Conservation (phyloP, 2,329 filamentous ascomycete genomes). For the Aspergillus fructus region DNA sequence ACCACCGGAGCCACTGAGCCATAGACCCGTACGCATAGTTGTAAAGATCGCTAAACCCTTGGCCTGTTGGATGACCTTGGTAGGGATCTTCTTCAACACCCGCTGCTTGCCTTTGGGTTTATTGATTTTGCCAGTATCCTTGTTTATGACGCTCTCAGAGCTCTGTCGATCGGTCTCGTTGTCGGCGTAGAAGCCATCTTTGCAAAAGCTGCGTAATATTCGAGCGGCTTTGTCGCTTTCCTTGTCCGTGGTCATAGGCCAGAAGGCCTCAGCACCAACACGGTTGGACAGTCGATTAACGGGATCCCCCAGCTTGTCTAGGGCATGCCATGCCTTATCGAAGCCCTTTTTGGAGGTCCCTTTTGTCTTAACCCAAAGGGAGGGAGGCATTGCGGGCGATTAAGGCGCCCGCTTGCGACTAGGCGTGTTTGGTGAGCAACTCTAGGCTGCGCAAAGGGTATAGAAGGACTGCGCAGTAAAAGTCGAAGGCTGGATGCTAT, state of each 20-base stretch:
- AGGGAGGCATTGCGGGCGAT: slow-evolving; percentile 45
- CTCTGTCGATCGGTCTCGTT: slow-evolving; percentile 49
- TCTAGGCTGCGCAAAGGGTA: background rate
- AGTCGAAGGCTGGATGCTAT: slow-evolving; percentile 10
- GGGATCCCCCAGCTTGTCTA: slow-evolving; percentile 70
- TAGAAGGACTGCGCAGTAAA: background rate
- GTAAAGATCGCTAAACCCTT: slow-evolving; percentile 92
- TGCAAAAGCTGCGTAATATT: slow-evolving; percentile 87
- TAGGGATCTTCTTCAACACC: slow-evolving; percentile 79
- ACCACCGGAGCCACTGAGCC: slow-evolving; percentile 87
- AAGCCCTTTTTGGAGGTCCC: slow-evolving; percentile 62
- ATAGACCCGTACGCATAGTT: slow-evolving; percentile 89
- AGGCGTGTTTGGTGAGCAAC: background rate
- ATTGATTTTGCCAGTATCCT: slow-evolving; percentile 46
- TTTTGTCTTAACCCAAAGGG: slow-evolving; percentile 57
- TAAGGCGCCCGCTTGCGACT: background rate
- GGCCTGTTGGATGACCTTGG: slow-evolving; percentile 80
- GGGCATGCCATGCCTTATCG: slow-evolving; percentile 68
- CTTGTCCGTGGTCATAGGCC: slow-evolving; percentile 80
- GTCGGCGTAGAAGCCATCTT: slow-evolving; percentile 69
- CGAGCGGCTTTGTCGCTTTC: slow-evolving; percentile 90
- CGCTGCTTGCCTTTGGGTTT: slow-evolving; percentile 61
- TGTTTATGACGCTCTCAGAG: slow-evolving; percentile 25
- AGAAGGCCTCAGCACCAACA: slow-evolving; percentile 78
- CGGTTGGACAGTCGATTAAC: slow-evolving; percentile 81